Evolutionary conservation across 768 basidiomycete species (phyloP).

Genomic region (Dioszegia crocea): DNA sequence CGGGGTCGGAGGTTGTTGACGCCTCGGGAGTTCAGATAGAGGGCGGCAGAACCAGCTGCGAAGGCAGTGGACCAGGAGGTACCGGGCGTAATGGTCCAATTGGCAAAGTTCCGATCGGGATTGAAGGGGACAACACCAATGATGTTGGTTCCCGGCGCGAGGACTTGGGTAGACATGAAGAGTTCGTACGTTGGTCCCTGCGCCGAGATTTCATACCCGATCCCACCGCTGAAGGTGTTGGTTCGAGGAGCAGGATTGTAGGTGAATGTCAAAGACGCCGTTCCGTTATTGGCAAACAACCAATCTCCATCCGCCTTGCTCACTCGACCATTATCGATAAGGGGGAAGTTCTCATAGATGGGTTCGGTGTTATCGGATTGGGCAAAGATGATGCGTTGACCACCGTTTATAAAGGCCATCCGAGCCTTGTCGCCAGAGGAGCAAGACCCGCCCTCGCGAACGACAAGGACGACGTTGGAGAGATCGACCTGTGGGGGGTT

Average conservation of each 20-base stretch:
- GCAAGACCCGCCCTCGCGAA: slow-evolving; percentile 60
- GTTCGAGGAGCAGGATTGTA: slow-evolving; percentile 53
- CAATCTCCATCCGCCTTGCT: slow-evolving; percentile 42
- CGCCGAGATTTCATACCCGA: slow-evolving; percentile 58
- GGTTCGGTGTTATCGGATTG: slow-evolving; percentile 20
- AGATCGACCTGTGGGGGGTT: slow-evolving; percentile 47
- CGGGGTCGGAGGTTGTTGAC: slow-evolving; percentile 21
- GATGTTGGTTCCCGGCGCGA: slow-evolving; percentile 54
- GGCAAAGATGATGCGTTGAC: slow-evolving; percentile 29
- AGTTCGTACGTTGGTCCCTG: slow-evolving; percentile 56
- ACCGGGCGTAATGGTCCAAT: slow-evolving; percentile 34
- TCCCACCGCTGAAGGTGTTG: slow-evolving; percentile 56
- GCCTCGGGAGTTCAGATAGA: slow-evolving; percentile 44
- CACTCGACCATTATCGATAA: slow-evolving; percentile 37
- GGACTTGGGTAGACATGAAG: slow-evolving; percentile 55
- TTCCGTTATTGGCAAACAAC: slow-evolving; percentile 24
- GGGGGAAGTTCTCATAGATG: slow-evolving; percentile 32
- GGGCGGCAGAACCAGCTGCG: slow-evolving; percentile 48
- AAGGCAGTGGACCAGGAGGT: slow-evolving; percentile 34
- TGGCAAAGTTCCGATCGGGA: slow-evolving; percentile 12
- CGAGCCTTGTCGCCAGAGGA: slow-evolving; percentile 52
- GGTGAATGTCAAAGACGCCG: slow-evolving; percentile 29
- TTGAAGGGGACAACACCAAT: slow-evolving; percentile 28
- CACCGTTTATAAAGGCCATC: slow-evolving; percentile 22
- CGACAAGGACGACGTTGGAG: slow-evolving; percentile 59